Evolutionary conservation across 768 basidiomycete genomes (phyloP), one percentile per base, ranked within the genome.

Genomic region (Tephrocybe sp.): DNA sequence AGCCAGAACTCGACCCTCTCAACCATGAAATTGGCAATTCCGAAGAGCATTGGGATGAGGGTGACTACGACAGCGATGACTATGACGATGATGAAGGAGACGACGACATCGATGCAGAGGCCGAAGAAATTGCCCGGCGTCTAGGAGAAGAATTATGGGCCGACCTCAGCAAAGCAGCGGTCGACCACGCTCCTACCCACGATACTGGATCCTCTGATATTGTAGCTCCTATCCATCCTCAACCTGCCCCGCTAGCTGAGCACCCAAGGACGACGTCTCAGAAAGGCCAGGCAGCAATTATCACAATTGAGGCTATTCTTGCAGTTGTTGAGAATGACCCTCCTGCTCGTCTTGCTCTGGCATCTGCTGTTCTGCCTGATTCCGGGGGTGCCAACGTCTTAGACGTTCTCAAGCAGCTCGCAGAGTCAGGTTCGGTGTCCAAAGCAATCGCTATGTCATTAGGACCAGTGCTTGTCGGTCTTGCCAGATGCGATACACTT

Each of bases 111-210:
- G 80, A 83, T 21, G 85, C 84, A 4, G 83, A 88, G 49, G 87
- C 86, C 2, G 79, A 84, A 54, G 86, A 84, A 57, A 87, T 88
- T 57, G 86, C 86, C 4, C 76, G 84, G 39, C 72, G 83, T 22
- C 68, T 91, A 24, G 82, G 84, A n/a, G 86, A 86, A 55, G 82
- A 91, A 50, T 72, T 91, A 5, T 84, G 82, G 80, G 88, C 87
- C 3, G 86, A 88, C 57, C 84, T 90, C 42, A 80, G 69, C 59
- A 84, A 80, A 61, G 84, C 76, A 4, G 80, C 77, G 52, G 77
- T 76, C 3, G 76, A 64, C 24, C 54, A 50, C 33, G 67, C 60
- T 9, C 25, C 39, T 15, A 52, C 55, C 2, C 49, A 54, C 9
- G 37, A 41, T 23, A 29, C 37, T 40, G 54, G 58, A 7, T 29